Conservation (phyloP, 805 yeast genomes). For the Saccharomyces cerevisiae region DNA sequence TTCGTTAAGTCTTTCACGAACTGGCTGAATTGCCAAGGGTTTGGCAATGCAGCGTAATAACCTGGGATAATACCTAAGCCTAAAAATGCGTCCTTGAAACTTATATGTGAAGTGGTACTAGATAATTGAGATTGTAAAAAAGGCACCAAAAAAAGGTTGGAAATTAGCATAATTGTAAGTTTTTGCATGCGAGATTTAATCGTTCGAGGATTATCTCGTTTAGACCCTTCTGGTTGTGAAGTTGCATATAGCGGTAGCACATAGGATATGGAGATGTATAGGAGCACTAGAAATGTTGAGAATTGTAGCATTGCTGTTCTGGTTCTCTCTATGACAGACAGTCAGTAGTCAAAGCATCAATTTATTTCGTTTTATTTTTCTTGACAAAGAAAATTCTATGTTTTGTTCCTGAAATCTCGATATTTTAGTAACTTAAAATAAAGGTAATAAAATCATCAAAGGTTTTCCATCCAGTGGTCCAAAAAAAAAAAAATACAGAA, state of each 20-base stretch:
- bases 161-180: slow-evolving; percentile 8
- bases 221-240: slow-evolving; percentile 7
- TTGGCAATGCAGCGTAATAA: slow-evolving; percentile 2
- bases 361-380: background rate
- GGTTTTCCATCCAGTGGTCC: background rate
- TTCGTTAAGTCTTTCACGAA: slow-evolving; percentile 7
- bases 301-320: background rate
- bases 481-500: background rate
- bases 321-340: background rate
- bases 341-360: background rate
- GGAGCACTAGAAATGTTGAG: slow-evolving; percentile 3
- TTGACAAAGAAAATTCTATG: background rate
- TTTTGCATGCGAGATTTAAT: slow-evolving; percentile 13
- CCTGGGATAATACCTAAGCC: slow-evolving; percentile 23
- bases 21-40: background rate
- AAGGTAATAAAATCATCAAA: background rate
- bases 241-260: slow-evolving; percentile 21
- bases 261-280: slow-evolving; percentile 24
- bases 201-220: slow-evolving; percentile 27
- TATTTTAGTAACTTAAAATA: background rate
- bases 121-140: slow-evolving; percentile 3
- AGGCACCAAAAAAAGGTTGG: slow-evolving; percentile 19
- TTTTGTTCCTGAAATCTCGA: background rate
- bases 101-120: background rate
- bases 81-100: slow-evolving; percentile 7